phyloP scores from a whole-genome alignment of 805 yeast genomes.

The Schizosaccharomyces pombe region DNA sequence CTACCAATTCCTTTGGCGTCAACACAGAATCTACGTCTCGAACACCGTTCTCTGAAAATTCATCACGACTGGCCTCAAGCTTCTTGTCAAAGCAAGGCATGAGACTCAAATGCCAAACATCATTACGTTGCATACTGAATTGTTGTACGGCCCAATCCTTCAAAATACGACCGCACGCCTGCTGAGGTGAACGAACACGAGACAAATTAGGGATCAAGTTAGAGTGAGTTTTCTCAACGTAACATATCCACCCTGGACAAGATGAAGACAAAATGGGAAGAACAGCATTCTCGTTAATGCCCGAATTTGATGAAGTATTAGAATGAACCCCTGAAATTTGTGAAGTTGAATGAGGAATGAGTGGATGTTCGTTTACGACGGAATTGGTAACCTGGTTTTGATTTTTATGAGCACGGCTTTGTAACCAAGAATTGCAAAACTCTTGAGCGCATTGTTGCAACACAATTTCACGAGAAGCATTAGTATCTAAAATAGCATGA shows the following conservation, averaged over 20 bases:
- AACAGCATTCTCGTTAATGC: neutral
- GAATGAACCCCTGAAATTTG: too few species aligned
- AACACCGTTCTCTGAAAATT: conserved; percentile 20
- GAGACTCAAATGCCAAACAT: conserved; percentile 56
- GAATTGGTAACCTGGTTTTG: too few species aligned
- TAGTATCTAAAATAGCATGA: conserved; percentile 57
- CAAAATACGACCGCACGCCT: conserved; percentile 60
- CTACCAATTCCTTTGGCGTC: conserved; percentile 69
- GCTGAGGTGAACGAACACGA: conserved; percentile 72
- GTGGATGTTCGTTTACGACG: too few species aligned
- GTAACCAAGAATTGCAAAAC: conserved; percentile 12
- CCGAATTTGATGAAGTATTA: neutral
- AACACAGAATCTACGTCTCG: conserved; percentile 81
- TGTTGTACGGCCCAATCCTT: conserved; percentile 27
- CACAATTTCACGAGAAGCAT: conserved; percentile 52
- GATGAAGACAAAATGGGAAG: conserved; percentile 42
- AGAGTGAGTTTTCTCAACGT: conserved; percentile 90
- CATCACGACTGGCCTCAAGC: conserved; percentile 76
- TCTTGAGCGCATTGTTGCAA: conserved; percentile 27
- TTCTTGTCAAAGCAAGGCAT: conserved; percentile 98
- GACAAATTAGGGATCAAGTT: conserved; percentile 49
- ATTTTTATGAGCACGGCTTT: too few species aligned
- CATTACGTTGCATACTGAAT: conserved; percentile 13
- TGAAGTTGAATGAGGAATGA: too few species aligned
- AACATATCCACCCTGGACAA: conserved; percentile 93